Evolutionary conservation across 2,329 filamentous ascomycete species (phyloP), one percentile per base, ranked within the genome.

Genomic region (Atkinsonella texensis): DNA sequence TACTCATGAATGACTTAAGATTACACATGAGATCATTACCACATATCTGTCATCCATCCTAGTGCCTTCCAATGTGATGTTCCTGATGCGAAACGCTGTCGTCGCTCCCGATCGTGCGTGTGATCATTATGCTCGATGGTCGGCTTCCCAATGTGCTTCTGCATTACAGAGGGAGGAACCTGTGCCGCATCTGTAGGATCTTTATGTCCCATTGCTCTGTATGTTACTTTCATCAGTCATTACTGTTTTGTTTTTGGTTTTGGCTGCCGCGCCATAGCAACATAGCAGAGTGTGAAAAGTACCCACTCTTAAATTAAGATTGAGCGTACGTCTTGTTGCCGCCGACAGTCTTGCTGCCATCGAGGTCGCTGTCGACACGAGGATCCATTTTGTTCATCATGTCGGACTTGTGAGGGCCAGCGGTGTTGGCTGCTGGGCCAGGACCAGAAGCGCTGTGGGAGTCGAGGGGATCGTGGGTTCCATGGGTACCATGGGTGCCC

Each of bases 101-200:
- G 65, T 39, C 70, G 65, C 32, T 65, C 66, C 1, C 70, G 74
- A 12, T 71, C 67, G 49, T 79, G 72, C 0, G 49, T 38, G 4
- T 59, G 55, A 40, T 77, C 70, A 1, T 63, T 69, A 49, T 79
- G 75, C 45, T 67, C 64, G n/a, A 76, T 60, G 1, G 59, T 50
- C 0, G 76, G 73, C 1, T 65, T 67, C 2, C 75, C 76, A 39
- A 78, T 54, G 45, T 73, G 68, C 58, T 72, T 64, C 47, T 67
- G 66, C 53, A 81, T 45, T 0, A 75, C 71, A 2, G 77, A 80
- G 5, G 78, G 77, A 1, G 77, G 76, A 0, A 80, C 77, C 59
- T 81, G 76, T 0, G 77, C 67, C 1, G 78, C 77, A 55, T 81
- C 77, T 17, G 70, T 74, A 4, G 76, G 76, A 46, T 80, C 76